Conservation (phyloP, 768 basidiomycete species). For the Boletellus emodensis region DNA sequence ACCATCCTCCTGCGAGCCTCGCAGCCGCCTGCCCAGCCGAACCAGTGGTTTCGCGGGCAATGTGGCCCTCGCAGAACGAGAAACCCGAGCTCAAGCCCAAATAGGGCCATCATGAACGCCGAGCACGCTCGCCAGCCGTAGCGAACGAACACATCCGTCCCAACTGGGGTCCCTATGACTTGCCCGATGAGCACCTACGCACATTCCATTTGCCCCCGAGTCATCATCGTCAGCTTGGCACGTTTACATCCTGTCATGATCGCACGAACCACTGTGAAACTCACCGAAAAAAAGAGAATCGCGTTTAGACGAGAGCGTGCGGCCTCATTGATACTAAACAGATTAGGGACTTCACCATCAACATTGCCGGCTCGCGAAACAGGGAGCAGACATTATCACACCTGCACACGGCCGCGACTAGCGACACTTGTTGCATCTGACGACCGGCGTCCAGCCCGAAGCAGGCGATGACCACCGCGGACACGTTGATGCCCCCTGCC, state of each 20-base stretch:
- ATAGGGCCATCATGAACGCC: slow-evolving; percentile 54
- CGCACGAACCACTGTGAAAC: slow-evolving; percentile 9
- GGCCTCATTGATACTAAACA: slow-evolving; percentile 3
- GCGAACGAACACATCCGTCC: slow-evolving; percentile 63
- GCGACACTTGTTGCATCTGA: slow-evolving; percentile 70
- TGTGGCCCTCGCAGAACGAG: slow-evolving; percentile 71
- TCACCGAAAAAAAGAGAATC: slow-evolving; percentile 63
- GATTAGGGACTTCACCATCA: background rate
- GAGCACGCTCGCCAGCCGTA: slow-evolving; percentile 71
- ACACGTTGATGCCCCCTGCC: slow-evolving; percentile 66
- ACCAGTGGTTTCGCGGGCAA: slow-evolving; percentile 43
- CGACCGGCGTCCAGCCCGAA: slow-evolving; percentile 71
- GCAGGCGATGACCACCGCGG: slow-evolving; percentile 64
- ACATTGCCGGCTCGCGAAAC: background rate
- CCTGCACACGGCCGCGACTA: slow-evolving; percentile 58
- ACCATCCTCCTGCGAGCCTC: slow-evolving; percentile 40
- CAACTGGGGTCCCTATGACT: slow-evolving; percentile 76
- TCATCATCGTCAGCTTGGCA: too few species aligned
- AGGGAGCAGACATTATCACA: slow-evolving; percentile 20
- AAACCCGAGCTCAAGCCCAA: slow-evolving; percentile 51
- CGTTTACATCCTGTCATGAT: too few species aligned
- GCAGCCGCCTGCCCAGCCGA: slow-evolving; percentile 60
- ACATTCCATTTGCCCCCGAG: too few species aligned
- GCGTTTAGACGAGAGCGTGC: slow-evolving; percentile 76
- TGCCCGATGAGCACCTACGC: slow-evolving; percentile 63